Base-by-base conservation (phyloP, 345 rosid species). In the Pistacia integerrima region DNA sequence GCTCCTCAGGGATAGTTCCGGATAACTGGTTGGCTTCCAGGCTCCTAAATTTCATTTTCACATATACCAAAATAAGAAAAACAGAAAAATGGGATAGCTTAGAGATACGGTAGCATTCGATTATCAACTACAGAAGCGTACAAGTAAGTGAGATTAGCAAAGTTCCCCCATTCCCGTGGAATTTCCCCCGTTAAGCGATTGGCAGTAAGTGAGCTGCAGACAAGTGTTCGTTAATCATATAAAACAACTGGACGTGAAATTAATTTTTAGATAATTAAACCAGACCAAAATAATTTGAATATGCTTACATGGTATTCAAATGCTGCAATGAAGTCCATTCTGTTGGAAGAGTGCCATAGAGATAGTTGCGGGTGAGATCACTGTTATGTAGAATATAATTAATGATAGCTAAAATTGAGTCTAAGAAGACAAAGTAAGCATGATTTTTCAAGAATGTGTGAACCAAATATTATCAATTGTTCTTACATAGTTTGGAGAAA, bases 21-120 rank as follows among this genome's bases (percentile, higher is more conserved):
- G 88, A 85, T 64, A 90, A 84, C 28, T 52, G 82, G 84, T 88
- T 90, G 73, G 85, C 58, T 81, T 88, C 94, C 35, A 90, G 86
- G 75, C 55, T 56, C 77, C 94, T 90, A 49, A 2, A 69, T 49
- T 49, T 8, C 11, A 8, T 48, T 44, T 44, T 44, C 49, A 44
- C 9, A 44, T 9, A 44, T 44, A 44, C 49, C 4, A 44, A 44
- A 4, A 44, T 44, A 48, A 48, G 2, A 48, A 57, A 83, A 41
- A 59, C 49, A 55, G 13, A 18, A 62, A 67, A 46, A 69, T 36
- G 30, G 49, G 8, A 48, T 48, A 8, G 51, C 2, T 22, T 55
- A 16, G 10, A 1, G 74, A 41, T 20, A 11, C n/a, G 67, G 30
- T 49, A 11, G 48, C 58, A 68, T 17, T 6, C 52, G 58, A 16